Evolutionary conservation across 139 green algal species (phyloP), one percentile per base, ranked within the genome.

Genomic region (Klebsormidium nitens): DNA sequence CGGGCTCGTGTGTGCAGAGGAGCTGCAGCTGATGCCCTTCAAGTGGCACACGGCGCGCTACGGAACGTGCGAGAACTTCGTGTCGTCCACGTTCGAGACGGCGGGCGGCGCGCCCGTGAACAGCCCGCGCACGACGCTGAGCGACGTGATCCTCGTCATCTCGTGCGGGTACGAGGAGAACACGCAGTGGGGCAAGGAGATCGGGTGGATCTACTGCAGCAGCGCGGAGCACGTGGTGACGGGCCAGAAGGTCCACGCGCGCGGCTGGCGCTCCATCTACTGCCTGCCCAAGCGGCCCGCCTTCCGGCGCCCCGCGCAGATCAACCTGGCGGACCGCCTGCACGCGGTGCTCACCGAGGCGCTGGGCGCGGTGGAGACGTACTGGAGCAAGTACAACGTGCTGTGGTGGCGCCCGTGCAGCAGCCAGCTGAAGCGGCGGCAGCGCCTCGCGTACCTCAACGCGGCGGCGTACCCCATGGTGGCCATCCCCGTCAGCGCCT

Each of bases 91-190:
- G 40, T 31, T 66, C 19, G 64, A 77, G 47, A 62, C 50, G 2
- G 70, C 47, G 1, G 70, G 70, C 14, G 48, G 70, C 8, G 70
- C 75, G 44, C 5, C 61, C 14, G 34, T 28, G 0, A 38, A 35
- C 28, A 72, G 48, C 23, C 35, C 70, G 1, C 35, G 46, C 5
- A 59, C 49, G 17, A 72, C 48, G 3, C 63, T 77, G 31, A 77
- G 65, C 35, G 70, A 77, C 46, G 70, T 62, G 2, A 77, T 77
- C 50, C 63, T 67, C 34, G 70, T 77, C 3, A 77, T 79, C 36
- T 79, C 72, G 29, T 79, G 72, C 64, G 72, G 65, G 6, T 79
- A 79, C 36, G 72, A 79, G 34, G 65, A 75, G 26, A 75, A 76
- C 35, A 71, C 72, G 2, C 66, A 79, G 31, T 79, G 72, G 72